A percentile compares a stretch with the other conserved stretches of the same genome.
Conservation (phyloP, 2,329 filamentous ascomycete genomes). For the Ceratocystis colombiana region DNA sequence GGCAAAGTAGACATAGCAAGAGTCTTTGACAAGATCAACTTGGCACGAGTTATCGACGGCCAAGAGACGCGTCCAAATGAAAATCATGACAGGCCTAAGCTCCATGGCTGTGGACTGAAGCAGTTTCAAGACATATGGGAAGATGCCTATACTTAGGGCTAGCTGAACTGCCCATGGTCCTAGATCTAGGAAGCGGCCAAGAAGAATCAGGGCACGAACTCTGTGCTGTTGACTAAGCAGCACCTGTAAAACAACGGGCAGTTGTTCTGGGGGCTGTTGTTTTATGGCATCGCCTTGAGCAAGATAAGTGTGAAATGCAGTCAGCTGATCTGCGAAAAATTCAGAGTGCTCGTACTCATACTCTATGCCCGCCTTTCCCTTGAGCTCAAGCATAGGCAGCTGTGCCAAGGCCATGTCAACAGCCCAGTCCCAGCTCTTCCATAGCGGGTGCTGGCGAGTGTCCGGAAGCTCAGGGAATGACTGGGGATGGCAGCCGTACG, state of each 20-base stretch:
- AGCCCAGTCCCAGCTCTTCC: slow-evolving; percentile 95
- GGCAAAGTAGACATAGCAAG: slow-evolving; percentile 94
- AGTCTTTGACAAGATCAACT: slow-evolving; percentile 88
- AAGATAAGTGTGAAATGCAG: slow-evolving; percentile 93
- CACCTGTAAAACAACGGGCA: slow-evolving; percentile 92
- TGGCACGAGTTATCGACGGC: slow-evolving; percentile 93
- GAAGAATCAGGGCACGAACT: slow-evolving; percentile 76
- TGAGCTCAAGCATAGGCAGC: slow-evolving; percentile 73
- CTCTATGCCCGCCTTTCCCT: slow-evolving; percentile 58
- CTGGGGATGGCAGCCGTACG: slow-evolving; percentile 89
- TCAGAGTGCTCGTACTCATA: slow-evolving; percentile 91
- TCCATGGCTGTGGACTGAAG: slow-evolving; percentile 90
- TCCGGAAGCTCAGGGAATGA: slow-evolving; percentile 87
- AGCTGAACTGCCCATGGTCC: slow-evolving; percentile 98
- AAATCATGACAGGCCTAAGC: slow-evolving; percentile 96
- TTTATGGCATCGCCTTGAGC: slow-evolving; percentile 68
- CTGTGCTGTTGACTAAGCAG: slow-evolving; percentile 91
- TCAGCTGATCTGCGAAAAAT: slow-evolving; percentile 95
- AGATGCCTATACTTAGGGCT: slow-evolving; percentile 93
- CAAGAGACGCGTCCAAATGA: slow-evolving; percentile 94
- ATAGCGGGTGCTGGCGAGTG: slow-evolving; percentile 87
- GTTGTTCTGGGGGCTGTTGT: slow-evolving; percentile 81
- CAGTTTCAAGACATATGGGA: slow-evolving; percentile 95
- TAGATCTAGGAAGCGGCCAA: slow-evolving; percentile 88
- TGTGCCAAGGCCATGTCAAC: slow-evolving; percentile 92